Evolutionary conservation across 352 stramenopile species (phyloP), one percentile per base, ranked within the genome.

Genomic region (Globisporangium splendens): DNA sequence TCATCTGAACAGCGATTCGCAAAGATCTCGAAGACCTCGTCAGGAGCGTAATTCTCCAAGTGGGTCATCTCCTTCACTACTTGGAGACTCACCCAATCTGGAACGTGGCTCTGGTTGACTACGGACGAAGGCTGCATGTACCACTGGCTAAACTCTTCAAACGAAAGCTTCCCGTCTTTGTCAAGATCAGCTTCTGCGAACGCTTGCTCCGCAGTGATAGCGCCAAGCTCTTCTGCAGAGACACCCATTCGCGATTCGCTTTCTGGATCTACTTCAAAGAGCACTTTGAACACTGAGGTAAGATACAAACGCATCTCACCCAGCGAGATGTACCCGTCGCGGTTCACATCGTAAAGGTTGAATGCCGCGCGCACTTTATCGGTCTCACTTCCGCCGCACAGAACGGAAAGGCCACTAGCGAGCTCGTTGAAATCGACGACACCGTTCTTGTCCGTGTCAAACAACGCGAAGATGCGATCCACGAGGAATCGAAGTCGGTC

Each of bases 21-120:
- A 68, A 96, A 93, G 10, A 93, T 74, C 59, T 92, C 86, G 61
- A 96, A 96, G 15, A 96, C 84, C 63, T 93, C 84, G 28, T 86
- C 73, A 0, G 87, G 80, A 4, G 83, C 70, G 59, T 89, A 91
- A 56, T 91, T 88, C 24, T 91, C 79, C 42, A 95, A 50, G 35
- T 89, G 83, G 1, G 87, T 96, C 70, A 95, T 89, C 64, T 93
- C 69, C 56, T 91, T 89, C 21, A 95, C 85, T 12, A 88, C 68
- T 54, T 90, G 61, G 18, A 96, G 62, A 65, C 68, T 90, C 41
- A 95, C 73, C 80, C 83, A 92, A 12, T 89, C 69, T 8, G 67
- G 69, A 1, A 79, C 61, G 20, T 70, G 64, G 15, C 44, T 66
- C 43, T 72, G 56, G 44, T 57, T 64, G 50, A 59, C 52, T 20